A percentile compares a stretch with the other conserved stretches of the same genome.
phyloP scores from a whole-genome alignment of 306 rosid species.

The Hippophae tibetana region DNA sequence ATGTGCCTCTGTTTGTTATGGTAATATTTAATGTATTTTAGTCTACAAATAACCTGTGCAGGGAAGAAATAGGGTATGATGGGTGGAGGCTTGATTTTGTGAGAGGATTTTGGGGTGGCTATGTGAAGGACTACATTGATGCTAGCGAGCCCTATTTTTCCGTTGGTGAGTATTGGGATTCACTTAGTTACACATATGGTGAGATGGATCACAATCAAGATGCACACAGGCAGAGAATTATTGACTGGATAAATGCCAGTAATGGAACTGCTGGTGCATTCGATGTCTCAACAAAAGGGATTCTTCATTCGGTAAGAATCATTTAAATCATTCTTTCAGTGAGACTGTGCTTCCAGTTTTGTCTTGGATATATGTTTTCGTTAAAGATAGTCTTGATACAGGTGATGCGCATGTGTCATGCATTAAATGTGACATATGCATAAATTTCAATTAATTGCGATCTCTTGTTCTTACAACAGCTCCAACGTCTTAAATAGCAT shows the following conservation, averaged over 20 bases:
- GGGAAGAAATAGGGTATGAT: constrained; percentile 88
- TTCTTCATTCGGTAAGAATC: constrained; percentile 83
- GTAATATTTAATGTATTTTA: background rate
- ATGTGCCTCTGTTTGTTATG: background rate
- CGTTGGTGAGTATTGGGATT: constrained; percentile 96
- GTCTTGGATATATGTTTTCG: too few relatives aligned
- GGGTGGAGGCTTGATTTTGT: constrained; percentile 99
- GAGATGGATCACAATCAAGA: constrained; percentile 96
- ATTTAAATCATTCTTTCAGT: constrained; percentile 7
- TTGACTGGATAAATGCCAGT: constrained; percentile 94
- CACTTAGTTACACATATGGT: constrained; percentile 80
- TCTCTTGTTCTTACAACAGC: too few relatives aligned
- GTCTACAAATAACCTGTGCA: constrained; percentile 22
- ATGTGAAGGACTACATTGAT: constrained; percentile 80
- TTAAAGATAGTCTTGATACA: too few relatives aligned
- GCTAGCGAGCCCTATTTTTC: constrained; percentile 76
- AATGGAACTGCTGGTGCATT: constrained; percentile 81
- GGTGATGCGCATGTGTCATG: too few relatives aligned
- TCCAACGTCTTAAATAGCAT: too few relatives aligned
- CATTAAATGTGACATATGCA: too few relatives aligned
- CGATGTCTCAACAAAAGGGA: constrained; percentile 96
- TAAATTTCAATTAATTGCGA: too few relatives aligned
- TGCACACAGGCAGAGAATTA: constrained; percentile 88
- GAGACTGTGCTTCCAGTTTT: background rate
- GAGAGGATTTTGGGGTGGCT: constrained; percentile 99